Evolutionary conservation across 2,329 filamentous ascomycete genomes (phyloP).

Genomic region (Aspergillus sp.): DNA sequence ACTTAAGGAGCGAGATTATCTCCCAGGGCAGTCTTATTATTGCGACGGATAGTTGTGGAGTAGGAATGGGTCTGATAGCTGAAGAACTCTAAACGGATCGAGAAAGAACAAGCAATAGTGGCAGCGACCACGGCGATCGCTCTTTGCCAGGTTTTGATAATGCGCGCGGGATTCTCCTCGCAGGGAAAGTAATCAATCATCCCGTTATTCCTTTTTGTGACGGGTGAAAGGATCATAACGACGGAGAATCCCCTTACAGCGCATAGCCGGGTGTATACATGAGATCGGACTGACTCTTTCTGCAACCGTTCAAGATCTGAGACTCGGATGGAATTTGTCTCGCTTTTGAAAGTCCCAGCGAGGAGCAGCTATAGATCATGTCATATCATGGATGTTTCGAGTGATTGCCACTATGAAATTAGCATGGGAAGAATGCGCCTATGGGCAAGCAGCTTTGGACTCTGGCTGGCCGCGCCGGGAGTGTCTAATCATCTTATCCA

Average conservation of each 20-base stretch:
- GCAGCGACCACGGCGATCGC: constrained; percentile 5
- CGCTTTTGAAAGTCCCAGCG: neutral
- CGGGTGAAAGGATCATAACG: neutral
- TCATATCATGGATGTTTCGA: constrained; percentile 8
- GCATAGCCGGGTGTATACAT: neutral
- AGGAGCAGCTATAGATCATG: neutral
- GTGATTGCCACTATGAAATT: constrained; percentile 1
- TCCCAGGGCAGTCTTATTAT: constrained; percentile 6
- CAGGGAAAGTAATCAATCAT: neutral
- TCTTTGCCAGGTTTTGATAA: constrained; percentile 5
- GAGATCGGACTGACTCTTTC: neutral
- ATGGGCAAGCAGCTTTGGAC: neutral
- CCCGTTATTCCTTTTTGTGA: neutral
- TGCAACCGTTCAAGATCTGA: neutral
- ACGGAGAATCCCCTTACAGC: constrained; percentile 2
- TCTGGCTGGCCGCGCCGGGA: neutral
- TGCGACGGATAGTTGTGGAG: constrained; percentile 14
- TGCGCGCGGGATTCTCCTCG: neutral
- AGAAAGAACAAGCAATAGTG: constrained; percentile 10
- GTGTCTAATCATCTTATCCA: neutral
- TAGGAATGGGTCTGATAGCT: constrained; percentile 7
- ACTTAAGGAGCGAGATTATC: neutral
- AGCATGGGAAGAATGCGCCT: neutral
- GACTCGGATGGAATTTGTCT: neutral
- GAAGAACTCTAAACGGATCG: constrained; percentile 10